These are phyloP conservation scores for Vigna reflexopilosa DNA, from an alignment of 306 rosid genomes.

Conservation along the genomic window DNA sequence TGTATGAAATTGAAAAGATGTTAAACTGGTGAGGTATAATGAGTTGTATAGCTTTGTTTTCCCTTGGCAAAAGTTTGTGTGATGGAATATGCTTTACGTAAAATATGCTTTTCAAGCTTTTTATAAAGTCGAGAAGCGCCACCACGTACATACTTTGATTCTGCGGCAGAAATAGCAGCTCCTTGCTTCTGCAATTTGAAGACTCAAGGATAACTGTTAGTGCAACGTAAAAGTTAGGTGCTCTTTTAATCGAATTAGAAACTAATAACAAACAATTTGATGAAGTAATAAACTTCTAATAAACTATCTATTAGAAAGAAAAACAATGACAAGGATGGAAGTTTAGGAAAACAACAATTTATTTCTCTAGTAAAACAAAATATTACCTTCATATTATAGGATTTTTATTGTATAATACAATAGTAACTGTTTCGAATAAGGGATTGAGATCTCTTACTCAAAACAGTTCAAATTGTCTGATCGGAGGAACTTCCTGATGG, in stretches of 20 bases:
- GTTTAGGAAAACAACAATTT: no score
- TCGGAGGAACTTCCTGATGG: no score
- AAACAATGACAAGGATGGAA: no score
- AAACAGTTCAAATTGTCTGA: no score
- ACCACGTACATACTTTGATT: not conserved
- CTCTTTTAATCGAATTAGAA: not conserved
- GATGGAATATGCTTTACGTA: not conserved
- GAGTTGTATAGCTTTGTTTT: not conserved
- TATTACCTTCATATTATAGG: no score
- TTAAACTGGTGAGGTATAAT: not conserved
- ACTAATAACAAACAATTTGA: not conserved
- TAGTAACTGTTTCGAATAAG: no score
- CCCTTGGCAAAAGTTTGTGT: not conserved
- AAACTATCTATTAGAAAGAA: no score
- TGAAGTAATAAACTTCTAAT: not conserved
- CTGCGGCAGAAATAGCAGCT: not conserved
- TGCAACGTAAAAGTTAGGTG: not conserved
- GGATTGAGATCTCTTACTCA: no score
- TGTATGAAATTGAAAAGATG: not conserved
- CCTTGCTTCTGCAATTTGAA: conserved; percentile 16
- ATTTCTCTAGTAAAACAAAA: no score
- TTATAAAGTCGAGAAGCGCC: conserved; percentile 18
- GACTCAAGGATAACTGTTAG: not conserved
- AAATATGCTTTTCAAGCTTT: conserved; percentile 20
- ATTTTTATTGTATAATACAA: no score